Evolutionary conservation across 257 asterid genomes (phyloP).

Genomic region (Avicennia marina): DNA sequence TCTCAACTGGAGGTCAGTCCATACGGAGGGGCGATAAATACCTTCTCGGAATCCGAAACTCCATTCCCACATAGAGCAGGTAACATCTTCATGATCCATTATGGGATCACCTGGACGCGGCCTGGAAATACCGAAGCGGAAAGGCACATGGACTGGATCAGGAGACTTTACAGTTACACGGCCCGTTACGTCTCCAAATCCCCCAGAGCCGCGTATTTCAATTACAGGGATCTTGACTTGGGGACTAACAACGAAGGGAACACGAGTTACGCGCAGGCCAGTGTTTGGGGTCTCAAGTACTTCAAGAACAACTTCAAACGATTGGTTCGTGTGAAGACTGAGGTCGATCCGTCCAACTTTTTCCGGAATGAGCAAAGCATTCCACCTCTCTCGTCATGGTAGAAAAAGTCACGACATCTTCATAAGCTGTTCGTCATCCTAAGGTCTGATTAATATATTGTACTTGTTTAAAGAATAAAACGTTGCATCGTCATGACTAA

Average conservation of each 20-base stretch:
- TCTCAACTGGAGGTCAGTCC: not conserved
- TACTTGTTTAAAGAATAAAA: too few species aligned
- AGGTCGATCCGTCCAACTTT: slow-evolving; percentile 38
- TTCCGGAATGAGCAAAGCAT: slow-evolving; percentile 35
- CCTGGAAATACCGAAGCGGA: not conserved
- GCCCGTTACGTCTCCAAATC: slow-evolving; percentile 20
- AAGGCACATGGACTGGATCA: slow-evolving; percentile 15
- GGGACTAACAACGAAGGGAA: slow-evolving; percentile 24
- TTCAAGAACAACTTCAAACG: slow-evolving; percentile 29
- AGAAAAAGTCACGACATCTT: too few species aligned
- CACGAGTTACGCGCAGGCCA: slow-evolving; percentile 17
- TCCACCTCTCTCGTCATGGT: slow-evolving; percentile 15
- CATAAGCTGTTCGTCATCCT: too few species aligned
- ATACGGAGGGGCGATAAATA: slow-evolving; percentile 11
- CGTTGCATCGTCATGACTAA: too few species aligned
- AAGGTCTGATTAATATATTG: too few species aligned
- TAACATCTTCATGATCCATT: slow-evolving; percentile 13
- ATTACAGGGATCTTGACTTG: slow-evolving; percentile 34
- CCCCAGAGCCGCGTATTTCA: slow-evolving; percentile 29
- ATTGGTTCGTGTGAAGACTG: slow-evolving; percentile 31
- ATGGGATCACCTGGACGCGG: slow-evolving; percentile 13
- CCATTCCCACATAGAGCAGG: slow-evolving; percentile 33
- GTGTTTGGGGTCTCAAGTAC: slow-evolving; percentile 29
- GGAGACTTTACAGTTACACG: slow-evolving; percentile 20
- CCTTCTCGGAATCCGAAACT: slow-evolving; percentile 1